phyloP scores from a whole-genome alignment of 1,139 yeast genomes.

The Pichia sp. region DNA sequence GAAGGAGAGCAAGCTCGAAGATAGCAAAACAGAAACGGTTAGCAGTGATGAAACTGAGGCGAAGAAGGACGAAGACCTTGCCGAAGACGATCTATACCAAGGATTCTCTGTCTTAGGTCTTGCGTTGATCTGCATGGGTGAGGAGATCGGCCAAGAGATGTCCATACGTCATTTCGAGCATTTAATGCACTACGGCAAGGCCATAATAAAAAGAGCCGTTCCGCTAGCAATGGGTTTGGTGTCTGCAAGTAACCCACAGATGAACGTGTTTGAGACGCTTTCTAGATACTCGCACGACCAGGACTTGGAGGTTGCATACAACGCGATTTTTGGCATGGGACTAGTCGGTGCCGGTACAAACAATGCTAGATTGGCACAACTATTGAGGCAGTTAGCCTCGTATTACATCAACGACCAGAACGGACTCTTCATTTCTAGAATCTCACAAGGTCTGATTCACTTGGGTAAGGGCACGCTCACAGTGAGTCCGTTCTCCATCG shows the following conservation, averaged over 20 bases:
- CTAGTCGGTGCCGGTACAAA: conserved; percentile 98
- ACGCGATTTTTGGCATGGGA: conserved; percentile 96
- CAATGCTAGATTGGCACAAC: conserved; percentile 95
- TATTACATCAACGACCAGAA: conserved; percentile 91
- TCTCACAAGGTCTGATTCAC: conserved; percentile 93
- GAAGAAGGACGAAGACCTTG: conserved; percentile 26
- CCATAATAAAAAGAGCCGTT: conserved; percentile 87
- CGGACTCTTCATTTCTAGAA: conserved; percentile 85
- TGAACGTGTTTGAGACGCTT: conserved; percentile 94
- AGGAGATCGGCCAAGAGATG: conserved; percentile 97
- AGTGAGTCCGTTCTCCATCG: conserved; percentile 83
- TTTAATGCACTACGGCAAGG: conserved; percentile 95
- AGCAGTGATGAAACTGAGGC: conserved; percentile 26
- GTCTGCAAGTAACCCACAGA: conserved; percentile 90
- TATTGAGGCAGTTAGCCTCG: conserved; percentile 88
- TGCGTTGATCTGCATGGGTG: conserved; percentile 96
- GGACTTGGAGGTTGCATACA: conserved; percentile 90
- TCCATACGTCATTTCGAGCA: conserved; percentile 95
- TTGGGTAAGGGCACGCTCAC: conserved; percentile 95
- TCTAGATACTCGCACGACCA: conserved; percentile 96
- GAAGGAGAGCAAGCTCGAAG: conserved; percentile 9
- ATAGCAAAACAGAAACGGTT: conserved; percentile 19
- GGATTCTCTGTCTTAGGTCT: conserved; percentile 93
- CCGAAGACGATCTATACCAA: conserved; percentile 62
- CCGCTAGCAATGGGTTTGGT: conserved; percentile 97